Evolutionary conservation across 208 protist genomes (phyloP), one percentile per base, ranked within the genome.

Genomic region (Trypanosoma congolense): DNA sequence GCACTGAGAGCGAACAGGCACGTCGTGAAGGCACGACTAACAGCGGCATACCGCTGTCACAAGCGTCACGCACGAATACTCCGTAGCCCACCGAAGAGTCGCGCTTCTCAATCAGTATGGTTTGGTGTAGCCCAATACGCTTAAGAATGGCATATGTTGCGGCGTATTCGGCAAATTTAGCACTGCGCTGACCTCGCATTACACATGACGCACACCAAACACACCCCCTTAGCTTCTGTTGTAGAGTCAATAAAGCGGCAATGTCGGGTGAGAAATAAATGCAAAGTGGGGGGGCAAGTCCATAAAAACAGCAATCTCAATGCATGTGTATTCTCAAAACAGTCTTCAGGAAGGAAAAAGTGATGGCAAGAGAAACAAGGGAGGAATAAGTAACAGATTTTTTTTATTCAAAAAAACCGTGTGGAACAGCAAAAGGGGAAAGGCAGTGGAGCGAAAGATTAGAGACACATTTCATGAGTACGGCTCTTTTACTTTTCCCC

Each of bases 141-240:
- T 90, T 68, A 24, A 91, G 42, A 56, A 95, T 84, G 21, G 87
- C 85, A 63, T 86, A 92, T 8, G 87, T 95, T 51, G 87, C 77
- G 10, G 83, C 57, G 57, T 90, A 95, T 64, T 95, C 83, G 0
- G 87, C 81, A 31, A 95, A 75, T 55, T 90, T 91, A 24, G 79
- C 75, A 2, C 75, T 80, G 0, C 87, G 66, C 16, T 70, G 33
- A 19, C 70, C 48, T 69, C 72, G 72, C 67, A 75, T 78, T 8
- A 29, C 21, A 21, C 46, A 58, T 58, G 9, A 40, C 28, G 22
- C 28, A 22, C 42, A 9, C 33, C 33, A 38, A 12, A 12, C 33
- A 16, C 33, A n/a, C n/a, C n/a, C n/a, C n/a, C n/a, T n/a, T n/a
- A n/a, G n/a, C n/a, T n/a, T n/a, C n/a, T n/a, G n/a, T n/a, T n/a